phyloP scores from a whole-genome alignment of 2,329 filamentous ascomycete species.

The Chrysoporthe puriensis region DNA sequence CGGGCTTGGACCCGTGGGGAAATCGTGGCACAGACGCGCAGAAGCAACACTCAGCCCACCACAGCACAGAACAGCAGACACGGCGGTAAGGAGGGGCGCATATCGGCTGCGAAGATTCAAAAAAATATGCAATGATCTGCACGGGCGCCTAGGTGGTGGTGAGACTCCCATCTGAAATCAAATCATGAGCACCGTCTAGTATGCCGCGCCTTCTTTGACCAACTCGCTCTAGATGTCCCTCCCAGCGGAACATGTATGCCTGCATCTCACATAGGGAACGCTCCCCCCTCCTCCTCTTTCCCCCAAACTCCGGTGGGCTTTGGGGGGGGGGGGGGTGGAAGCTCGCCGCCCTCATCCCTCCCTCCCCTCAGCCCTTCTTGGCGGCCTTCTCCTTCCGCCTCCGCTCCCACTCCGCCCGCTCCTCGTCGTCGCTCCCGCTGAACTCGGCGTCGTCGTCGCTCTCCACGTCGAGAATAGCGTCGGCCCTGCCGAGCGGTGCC shows the following conservation, averaged over 20 bases:
- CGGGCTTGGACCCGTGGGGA: too few species aligned
- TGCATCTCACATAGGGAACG: neutral
- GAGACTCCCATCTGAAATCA: constrained; percentile 1
- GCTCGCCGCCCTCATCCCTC: too few species aligned
- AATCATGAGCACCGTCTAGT: constrained; percentile 22
- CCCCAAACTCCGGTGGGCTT: too few species aligned
- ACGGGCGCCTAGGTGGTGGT: constrained; percentile 1
- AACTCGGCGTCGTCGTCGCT: constrained; percentile 63
- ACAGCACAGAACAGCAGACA: too few species aligned
- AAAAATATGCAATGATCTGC: constrained; percentile 18
- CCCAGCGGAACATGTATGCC: neutral
- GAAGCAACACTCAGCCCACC: too few species aligned
- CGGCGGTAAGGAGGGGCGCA: neutral
- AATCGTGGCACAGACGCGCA: neutral
- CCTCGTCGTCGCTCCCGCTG: constrained; percentile 67
- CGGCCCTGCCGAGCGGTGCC: constrained; percentile 30
- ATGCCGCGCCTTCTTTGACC: constrained; percentile 5
- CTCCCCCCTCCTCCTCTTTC: too few species aligned
- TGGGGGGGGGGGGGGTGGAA: too few species aligned
- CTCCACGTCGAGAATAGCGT: constrained; percentile 40
- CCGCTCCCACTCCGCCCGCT: constrained; percentile 64
- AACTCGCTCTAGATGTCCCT: constrained; percentile 3
- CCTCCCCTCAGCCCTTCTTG: constrained; percentile 35
- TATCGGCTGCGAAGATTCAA: neutral
- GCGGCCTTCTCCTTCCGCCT: constrained; percentile 48